Percentiles rank a stretch among this genome's conserved stretches.
Evolutionary conservation across 164 flowering plant genomes (phyloP).

Genomic region (Malania oleifera): DNA sequence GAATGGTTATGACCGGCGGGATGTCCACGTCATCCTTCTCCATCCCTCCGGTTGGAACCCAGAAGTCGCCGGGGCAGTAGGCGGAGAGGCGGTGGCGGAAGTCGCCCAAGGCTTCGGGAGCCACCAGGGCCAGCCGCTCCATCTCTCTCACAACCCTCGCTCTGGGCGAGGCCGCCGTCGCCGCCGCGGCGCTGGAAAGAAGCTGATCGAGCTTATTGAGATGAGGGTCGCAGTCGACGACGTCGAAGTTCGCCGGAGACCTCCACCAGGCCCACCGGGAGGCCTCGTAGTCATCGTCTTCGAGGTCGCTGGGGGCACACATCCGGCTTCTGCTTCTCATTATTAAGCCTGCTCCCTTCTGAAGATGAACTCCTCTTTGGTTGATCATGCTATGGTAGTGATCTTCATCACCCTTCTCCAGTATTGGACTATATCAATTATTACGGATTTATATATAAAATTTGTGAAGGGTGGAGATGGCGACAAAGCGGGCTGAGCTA

Average conservation of each 20-base stretch:
- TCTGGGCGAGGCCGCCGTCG: constrained; percentile 35
- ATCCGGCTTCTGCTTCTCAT: constrained; percentile 16
- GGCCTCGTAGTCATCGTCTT: constrained; percentile 27
- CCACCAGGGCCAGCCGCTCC: constrained; percentile 59
- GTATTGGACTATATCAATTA: too few species aligned
- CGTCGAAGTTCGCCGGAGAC: constrained; percentile 30
- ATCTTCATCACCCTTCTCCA: too few species aligned
- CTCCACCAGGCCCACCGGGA: constrained; percentile 51
- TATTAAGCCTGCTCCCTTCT: too few species aligned
- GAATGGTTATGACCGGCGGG: constrained; percentile 44
- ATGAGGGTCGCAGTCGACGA: too few species aligned
- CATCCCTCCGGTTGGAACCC: constrained; percentile 64
- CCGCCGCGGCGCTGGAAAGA: constrained; percentile 20
- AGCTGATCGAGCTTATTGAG: constrained; percentile 30
- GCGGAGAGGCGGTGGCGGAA: constrained; percentile 56
- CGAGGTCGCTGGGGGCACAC: constrained; percentile 11
- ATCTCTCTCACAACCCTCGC: constrained; percentile 55
- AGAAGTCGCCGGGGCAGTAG: constrained; percentile 67
- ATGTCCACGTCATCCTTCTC: constrained; percentile 60
- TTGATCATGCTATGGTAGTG: too few species aligned
- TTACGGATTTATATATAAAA: too few species aligned
- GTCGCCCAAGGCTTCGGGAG: constrained; percentile 57
- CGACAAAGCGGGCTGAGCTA: too few species aligned
- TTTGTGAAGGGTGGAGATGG: too few species aligned
- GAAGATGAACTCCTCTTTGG: too few species aligned